Evolutionary conservation across 805 yeast species (phyloP).

Genomic region (Yarrowia osloensis): DNA sequence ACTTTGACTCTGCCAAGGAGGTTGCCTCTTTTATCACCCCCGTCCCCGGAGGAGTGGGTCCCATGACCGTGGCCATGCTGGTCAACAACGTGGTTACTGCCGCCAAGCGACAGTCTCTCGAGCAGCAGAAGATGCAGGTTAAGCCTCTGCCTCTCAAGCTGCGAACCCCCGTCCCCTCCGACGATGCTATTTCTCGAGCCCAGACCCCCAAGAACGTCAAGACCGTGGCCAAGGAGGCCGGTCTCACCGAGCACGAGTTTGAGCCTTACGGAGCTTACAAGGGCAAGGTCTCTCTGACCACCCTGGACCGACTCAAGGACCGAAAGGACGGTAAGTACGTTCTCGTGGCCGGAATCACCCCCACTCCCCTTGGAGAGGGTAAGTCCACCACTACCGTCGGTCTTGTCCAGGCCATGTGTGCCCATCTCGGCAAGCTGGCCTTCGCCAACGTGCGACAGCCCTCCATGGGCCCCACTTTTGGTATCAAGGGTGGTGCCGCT

Average conservation of each 20-base stretch:
- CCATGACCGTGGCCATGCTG: conserved; percentile 98
- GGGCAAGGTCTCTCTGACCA: conserved; percentile 78
- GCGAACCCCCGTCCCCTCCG: conserved; percentile 80
- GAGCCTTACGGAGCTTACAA: conserved; percentile 88
- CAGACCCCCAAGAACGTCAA: conserved; percentile 84
- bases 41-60: conserved; percentile 99
- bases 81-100: conserved; percentile 79
- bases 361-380: conserved; percentile 98
- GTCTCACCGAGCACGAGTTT: conserved; percentile 73
- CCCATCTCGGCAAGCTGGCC: conserved; percentile 77
- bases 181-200: conserved; percentile 82
- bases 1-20: conserved; percentile 63
- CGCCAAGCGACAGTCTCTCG: conserved; percentile 57
- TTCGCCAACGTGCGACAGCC: conserved; percentile 98
- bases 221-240: conserved; percentile 75
- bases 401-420: conserved; percentile 93
- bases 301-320: conserved; percentile 64
- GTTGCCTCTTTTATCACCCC: conserved; percentile 81
- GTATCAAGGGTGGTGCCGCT: conserved; percentile 99
- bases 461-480: conserved; percentile 98
- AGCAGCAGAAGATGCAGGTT: conserved; percentile 46
- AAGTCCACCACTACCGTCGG: conserved; percentile 96
- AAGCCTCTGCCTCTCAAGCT: conserved; percentile 58
- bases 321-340: conserved; percentile 80
- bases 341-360: conserved; percentile 95